Conservation (phyloP, 176 grass and related monocot genomes). For the Musa troglodytarum region DNA sequence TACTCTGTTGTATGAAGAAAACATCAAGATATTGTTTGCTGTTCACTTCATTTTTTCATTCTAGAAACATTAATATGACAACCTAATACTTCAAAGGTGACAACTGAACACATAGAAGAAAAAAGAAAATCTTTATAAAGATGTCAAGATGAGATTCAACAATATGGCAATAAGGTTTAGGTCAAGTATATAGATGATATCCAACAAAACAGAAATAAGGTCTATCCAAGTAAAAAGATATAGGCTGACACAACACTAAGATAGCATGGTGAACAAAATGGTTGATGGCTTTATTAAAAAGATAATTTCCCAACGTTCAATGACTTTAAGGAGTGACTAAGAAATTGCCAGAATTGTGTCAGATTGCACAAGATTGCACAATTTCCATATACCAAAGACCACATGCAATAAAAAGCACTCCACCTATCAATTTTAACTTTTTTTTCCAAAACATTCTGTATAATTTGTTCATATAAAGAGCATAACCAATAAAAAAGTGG, state of each 20-base stretch:
- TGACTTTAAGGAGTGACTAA: neutral
- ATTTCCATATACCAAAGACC: too few relatives aligned
- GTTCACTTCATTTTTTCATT: neutral
- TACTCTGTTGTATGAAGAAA: neutral
- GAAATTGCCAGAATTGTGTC: too few relatives aligned
- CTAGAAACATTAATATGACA: neutral
- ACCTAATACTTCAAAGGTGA: neutral
- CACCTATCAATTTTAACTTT: neutral
- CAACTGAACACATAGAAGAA: neutral
- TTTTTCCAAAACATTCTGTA: neutral
- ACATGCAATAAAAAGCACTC: too few relatives aligned
- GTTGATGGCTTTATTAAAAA: too few relatives aligned
- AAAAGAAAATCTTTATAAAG: neutral
- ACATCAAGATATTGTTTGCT: neutral
- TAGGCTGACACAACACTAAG: too few relatives aligned
- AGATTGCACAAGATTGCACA: too few relatives aligned
- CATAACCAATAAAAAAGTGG: slow-evolving; percentile 1
- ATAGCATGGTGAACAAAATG: too few relatives aligned
- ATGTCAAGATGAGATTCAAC: too few relatives aligned
- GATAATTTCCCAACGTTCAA: neutral
- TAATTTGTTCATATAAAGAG: neutral
- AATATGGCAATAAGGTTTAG: too few relatives aligned
- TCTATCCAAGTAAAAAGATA: neutral
- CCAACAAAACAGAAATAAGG: neutral
- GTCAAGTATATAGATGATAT: too few relatives aligned